Percentiles rank a stretch among this genome's conserved stretches.
Conservation (phyloP, 129 eudicot species). For the Deinandra increscens region DNA sequence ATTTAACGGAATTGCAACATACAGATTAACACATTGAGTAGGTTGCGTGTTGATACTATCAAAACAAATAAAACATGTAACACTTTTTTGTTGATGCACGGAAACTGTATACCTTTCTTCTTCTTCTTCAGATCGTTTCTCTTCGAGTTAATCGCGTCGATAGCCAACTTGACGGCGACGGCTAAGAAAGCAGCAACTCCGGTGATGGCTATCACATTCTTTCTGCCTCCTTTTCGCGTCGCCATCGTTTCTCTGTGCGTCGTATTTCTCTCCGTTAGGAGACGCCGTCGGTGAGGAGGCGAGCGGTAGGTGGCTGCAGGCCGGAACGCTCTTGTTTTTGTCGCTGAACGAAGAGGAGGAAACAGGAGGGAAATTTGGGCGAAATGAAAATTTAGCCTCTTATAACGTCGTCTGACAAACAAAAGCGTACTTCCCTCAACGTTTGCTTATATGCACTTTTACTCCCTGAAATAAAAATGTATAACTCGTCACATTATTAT, state of each 20-base stretch:
- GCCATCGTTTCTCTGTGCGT: constrained; percentile 28
- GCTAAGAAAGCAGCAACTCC: constrained; percentile 83
- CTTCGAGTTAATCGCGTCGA: constrained; percentile 48
- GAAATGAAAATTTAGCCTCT: constrained; percentile 25
- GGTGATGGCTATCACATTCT: constrained; percentile 59
- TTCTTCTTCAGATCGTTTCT: constrained; percentile 47
- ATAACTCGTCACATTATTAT: too few relatives aligned
- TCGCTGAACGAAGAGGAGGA: too few relatives aligned
- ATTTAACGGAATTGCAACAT: background rate
- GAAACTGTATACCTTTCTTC: constrained; percentile 41
- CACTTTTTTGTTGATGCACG: background rate
- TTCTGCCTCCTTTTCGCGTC: constrained; percentile 38
- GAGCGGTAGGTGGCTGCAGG: constrained; percentile 14
- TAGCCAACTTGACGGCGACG: constrained; percentile 64
- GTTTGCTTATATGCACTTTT: background rate
- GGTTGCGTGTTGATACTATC: constrained; percentile 19
- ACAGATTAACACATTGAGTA: constrained; percentile 9
- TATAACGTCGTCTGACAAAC: constrained; percentile 27
- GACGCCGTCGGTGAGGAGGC: constrained; percentile 14
- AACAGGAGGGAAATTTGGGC: constrained; percentile 81
- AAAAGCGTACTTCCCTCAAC: constrained; percentile 1
- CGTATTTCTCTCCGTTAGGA: constrained; percentile 2
- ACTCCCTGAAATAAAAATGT: background rate
- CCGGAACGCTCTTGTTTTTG: constrained; percentile 26
- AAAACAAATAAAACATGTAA: background rate